Percentiles rank a stretch among this genome's conserved stretches.
These are phyloP conservation scores for Aspergillus hiratsukae DNA, from an alignment of 2,329 filamentous ascomycete genomes.

Conservation along the genomic window DNA sequence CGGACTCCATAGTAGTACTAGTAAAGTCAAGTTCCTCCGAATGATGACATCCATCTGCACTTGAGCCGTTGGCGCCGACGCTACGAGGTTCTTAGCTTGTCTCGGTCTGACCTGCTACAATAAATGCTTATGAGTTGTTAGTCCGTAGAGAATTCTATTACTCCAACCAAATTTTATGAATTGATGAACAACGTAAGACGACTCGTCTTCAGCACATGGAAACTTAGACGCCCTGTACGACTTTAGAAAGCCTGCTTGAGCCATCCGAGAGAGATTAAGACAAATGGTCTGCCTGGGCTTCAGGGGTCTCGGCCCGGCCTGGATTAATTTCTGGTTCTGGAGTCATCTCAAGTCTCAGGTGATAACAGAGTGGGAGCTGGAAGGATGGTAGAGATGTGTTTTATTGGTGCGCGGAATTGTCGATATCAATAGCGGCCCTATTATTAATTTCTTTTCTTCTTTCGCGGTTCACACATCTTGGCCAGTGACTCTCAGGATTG, in stretches of 20 bases:
- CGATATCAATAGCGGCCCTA: background rate
- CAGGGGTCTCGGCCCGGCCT: background rate
- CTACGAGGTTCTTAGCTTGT: background rate
- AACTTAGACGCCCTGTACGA: background rate
- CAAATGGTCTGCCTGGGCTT: background rate
- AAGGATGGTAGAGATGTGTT: too few species aligned
- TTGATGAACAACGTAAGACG: too few species aligned
- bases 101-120: background rate
- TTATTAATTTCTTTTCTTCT: too few species aligned
- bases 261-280: background rate
- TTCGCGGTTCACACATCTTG: background rate
- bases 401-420: background rate
- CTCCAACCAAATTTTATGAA: background rate
- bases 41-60: background rate
- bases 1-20: background rate
- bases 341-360: background rate
- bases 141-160: background rate
- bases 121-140: background rate
- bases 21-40: background rate
- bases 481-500: background rate
- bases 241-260: background rate
- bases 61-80: background rate
- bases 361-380: too few species aligned
- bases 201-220: background rate
- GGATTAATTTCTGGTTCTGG: background rate